A percentile compares a stretch with the other conserved stretches of the same genome.
These are phyloP conservation scores for Lumnitzera littorea DNA, from an alignment of 345 rosid genomes.

Conservation along the genomic window DNA sequence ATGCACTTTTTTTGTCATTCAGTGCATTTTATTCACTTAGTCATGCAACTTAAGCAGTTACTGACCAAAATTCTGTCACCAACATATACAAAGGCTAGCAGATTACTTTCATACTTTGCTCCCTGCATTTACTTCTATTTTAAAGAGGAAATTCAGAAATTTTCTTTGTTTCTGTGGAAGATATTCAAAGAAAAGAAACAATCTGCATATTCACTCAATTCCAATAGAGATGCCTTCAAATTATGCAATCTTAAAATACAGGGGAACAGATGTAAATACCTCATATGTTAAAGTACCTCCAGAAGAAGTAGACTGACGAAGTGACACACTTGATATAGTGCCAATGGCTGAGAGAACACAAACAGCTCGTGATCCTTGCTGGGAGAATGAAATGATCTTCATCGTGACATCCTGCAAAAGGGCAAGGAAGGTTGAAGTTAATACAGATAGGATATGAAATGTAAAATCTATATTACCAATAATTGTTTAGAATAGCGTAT, in stretches of 20 bases:
- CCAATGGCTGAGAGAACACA: constrained; percentile 89
- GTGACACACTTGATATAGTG: constrained; percentile 78
- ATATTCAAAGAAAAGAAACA: too few species aligned
- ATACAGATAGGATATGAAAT: background rate
- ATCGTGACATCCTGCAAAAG: constrained; percentile 70
- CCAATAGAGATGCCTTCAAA: background rate
- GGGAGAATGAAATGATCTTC: constrained; percentile 90
- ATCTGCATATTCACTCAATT: background rate
- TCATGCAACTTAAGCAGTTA: too few species aligned
- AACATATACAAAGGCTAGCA: too few species aligned
- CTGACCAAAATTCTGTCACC: too few species aligned
- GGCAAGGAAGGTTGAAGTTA: background rate
- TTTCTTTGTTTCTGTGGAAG: too few species aligned
- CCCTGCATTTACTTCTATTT: too few species aligned
- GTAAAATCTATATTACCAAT: too few species aligned
- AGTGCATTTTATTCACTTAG: too few species aligned
- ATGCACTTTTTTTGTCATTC: too few species aligned
- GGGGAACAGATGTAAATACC: constrained; percentile 32
- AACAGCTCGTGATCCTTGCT: constrained; percentile 75
- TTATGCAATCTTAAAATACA: background rate
- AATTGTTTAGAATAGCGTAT: too few species aligned
- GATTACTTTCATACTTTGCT: too few species aligned
- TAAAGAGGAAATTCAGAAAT: too few species aligned
- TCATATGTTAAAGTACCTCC: constrained; percentile 94
- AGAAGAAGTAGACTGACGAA: constrained; percentile 71